Evolutionary conservation across 805 yeast species (phyloP).

Genomic region (Barnettozyma populi): DNA sequence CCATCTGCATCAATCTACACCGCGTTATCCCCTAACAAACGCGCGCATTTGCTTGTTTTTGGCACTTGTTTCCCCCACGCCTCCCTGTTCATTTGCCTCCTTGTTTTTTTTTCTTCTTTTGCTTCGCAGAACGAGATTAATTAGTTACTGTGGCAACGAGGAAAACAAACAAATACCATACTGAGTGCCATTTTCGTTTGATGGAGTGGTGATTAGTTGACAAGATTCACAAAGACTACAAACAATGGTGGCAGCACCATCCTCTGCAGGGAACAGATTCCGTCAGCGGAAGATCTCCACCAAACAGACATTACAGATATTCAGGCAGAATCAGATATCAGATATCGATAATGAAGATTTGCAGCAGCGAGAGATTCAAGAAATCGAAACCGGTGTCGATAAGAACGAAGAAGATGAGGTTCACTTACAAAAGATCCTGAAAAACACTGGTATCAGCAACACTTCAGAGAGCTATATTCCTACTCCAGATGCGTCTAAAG

Average conservation of each 20-base stretch:
- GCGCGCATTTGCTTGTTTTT: neutral
- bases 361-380: constrained; percentile 80
- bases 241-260: constrained; percentile 16
- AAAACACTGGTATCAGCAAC: constrained; percentile 67
- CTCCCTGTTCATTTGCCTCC: constrained; percentile 1
- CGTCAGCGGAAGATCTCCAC: constrained; percentile 94
- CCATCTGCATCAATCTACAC: neutral
- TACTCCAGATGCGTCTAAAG: constrained; percentile 87
- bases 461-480: constrained; percentile 66
- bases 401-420: constrained; percentile 96
- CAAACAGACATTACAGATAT: constrained; percentile 76
- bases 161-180: neutral
- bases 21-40: neutral
- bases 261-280: constrained; percentile 43
- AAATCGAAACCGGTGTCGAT: constrained; percentile 96
- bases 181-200: neutral
- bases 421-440: constrained; percentile 87
- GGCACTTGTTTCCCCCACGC: neutral
- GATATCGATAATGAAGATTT: constrained; percentile 65
- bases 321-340: constrained; percentile 74
- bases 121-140: neutral
- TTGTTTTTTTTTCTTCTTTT: constrained; percentile 1
- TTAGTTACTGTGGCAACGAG: constrained; percentile 1
- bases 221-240: neutral
- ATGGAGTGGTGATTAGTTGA: neutral